Evolutionary conservation across 2,329 filamentous ascomycete genomes (phyloP), one percentile per base, ranked within the genome.

Genomic region (Chaetomiaceae sp.): DNA sequence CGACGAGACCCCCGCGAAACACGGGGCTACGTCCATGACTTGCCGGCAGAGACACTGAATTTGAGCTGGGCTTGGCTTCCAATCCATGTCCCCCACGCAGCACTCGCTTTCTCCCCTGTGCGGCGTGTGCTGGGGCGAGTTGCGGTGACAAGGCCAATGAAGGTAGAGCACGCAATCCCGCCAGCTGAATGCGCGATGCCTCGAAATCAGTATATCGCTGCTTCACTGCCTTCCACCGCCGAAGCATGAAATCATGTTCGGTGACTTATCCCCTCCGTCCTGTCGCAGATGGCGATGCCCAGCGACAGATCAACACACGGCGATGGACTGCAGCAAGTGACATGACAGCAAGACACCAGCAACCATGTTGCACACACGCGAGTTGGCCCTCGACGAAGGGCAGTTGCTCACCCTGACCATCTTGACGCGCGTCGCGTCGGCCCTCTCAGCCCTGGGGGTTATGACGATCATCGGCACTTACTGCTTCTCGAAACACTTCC

Each of bases 401-500:
- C 62, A 69, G 57, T 48, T 61, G 5, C 43, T 46, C 37, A 53
- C 39, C 1, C 51, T 69, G 35, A 56, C 61, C 39, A 61, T 64
- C 43, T 57, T 66, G 20, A 66, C 63, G 34, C 64, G 67, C 14
- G 55, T 57, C 23, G 57, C 61, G 12, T 68, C 66, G 4, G 53
- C 55, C 2, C 58, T 69, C 9, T 69, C 67, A 5, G 61, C 62
- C 13, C 9, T 67, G 7, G 67, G 67, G 12, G 62, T 68, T 23
- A 50, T 64, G n/a, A 63, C 63, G 4, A 69, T 69, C 49, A 62
- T 69, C 41, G 49, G 46, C 19, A 65, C 64, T 3, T 69, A 65
- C 40, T 58, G 42, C 51, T 49, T 55, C 14, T 68, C 66, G 3
- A 59, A 55, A 10, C 60, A 68, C 47, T 69, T 68, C 46, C 63